These are phyloP conservation scores for Saccharomycopsis capsularis DNA, from an alignment of 805 yeast species.

Conservation along the genomic window DNA sequence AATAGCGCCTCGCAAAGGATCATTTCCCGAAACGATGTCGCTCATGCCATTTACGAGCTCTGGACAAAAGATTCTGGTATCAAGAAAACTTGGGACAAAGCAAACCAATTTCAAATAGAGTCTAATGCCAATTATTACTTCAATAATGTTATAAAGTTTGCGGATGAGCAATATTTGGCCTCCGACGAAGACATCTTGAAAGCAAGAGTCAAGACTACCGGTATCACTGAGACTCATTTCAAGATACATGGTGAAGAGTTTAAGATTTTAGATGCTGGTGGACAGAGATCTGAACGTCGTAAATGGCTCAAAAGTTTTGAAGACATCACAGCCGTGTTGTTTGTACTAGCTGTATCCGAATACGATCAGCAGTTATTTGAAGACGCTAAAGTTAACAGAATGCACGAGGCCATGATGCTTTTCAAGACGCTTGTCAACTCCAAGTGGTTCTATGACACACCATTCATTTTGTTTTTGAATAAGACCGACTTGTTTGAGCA, in stretches of 20 bases:
- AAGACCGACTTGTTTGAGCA: slow-evolving; percentile 76
- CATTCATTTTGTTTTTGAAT: slow-evolving; percentile 83
- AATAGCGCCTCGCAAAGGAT: not conserved
- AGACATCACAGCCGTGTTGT: slow-evolving; percentile 78
- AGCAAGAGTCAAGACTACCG: slow-evolving; percentile 93
- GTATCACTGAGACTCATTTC: slow-evolving; percentile 83
- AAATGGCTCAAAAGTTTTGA: slow-evolving; percentile 96
- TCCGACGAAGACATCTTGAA: slow-evolving; percentile 76
- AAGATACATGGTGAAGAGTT: slow-evolving; percentile 58
- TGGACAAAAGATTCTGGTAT: slow-evolving; percentile 74
- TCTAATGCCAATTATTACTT: slow-evolving; percentile 78
- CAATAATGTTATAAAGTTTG: slow-evolving; percentile 59
- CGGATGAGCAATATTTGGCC: slow-evolving; percentile 59
- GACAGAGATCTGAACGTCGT: slow-evolving; percentile 90
- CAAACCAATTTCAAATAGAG: slow-evolving; percentile 80
- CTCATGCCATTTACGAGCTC: slow-evolving; percentile 57
- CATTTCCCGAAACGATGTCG: slow-evolving; percentile 46
- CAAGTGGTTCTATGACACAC: slow-evolving; percentile 76
- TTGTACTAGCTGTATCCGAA: slow-evolving; percentile 85
- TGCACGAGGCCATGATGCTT: slow-evolving; percentile 81
- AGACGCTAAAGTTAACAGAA: slow-evolving; percentile 80
- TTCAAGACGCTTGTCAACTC: slow-evolving; percentile 83
- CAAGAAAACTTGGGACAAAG: slow-evolving; percentile 44
- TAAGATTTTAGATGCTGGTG: slow-evolving; percentile 91
- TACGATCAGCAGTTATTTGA: slow-evolving; percentile 90